Evolutionary conservation across 2,329 filamentous ascomycete species (phyloP), one percentile per base, ranked within the genome.

Genomic region (Drechslerella dactyloides): DNA sequence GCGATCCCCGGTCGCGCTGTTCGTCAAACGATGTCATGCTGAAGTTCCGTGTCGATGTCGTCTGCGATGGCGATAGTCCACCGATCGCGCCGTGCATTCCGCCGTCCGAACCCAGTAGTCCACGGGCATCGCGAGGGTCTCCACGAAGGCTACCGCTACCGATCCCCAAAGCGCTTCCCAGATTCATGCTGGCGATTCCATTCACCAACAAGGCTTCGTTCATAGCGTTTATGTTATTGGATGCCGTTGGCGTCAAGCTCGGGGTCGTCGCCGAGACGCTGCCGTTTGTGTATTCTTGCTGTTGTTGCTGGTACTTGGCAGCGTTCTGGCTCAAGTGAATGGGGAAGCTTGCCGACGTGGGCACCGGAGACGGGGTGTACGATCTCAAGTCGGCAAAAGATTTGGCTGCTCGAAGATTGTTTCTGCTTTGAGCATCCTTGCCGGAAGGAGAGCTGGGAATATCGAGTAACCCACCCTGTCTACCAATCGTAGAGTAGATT

Each of bases 301-400:
- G 85, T 73, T 85, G 85, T 37, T 70, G 66, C 74, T 78, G 75
- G 74, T 88, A 85, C 61, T 86, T 84, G 51, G 85, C 82, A 61
- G 87, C 85, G 75, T 87, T 88, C 74, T 85, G 84, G 77, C 83
- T 83, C 55, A 91, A 82, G 70, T 84, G 85, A 74, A 86, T 86
- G 62, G 91, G 88, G 78, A 96, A 96, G 82, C 91, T 96, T 4
- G 91, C 91, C 17, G 91, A 91, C 11, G 94, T 96, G 6, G 89
- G 89, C 1, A 90, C 93, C 4, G 94, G 93, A 76, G 93, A 97
- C 10, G 93, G 93, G 15, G 93, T 97, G 81, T 96, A 96, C 0
- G 93, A 96, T 74, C 93, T 90, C 74, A 99, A 82, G 78, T 99
- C 94, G 37, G 93, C 94, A 79, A 97, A 97, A 56, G 93, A 97